Conservation (phyloP, 805 yeast genomes). For the Naumovozyma baii region DNA sequence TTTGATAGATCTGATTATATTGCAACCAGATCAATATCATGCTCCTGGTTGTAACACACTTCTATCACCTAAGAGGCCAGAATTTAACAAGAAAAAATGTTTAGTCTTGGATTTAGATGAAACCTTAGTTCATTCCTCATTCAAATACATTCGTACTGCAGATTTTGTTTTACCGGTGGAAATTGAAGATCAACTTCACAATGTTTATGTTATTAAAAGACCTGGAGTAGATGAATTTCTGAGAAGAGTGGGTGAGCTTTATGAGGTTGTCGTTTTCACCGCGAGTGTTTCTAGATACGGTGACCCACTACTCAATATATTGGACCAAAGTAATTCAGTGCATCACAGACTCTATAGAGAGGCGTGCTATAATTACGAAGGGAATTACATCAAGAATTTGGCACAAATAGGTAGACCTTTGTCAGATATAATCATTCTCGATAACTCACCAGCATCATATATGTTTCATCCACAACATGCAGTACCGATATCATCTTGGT, state of each 20-base stretch:
- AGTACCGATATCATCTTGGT: conserved; percentile 95
- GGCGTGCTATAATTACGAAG: conserved; percentile 86
- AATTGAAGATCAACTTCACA: conserved; percentile 84
- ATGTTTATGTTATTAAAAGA: conserved; percentile 90
- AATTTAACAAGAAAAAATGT: conserved; percentile 63
- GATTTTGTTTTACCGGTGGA: conserved; percentile 97
- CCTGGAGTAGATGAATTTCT: conserved; percentile 97
- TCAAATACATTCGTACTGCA: conserved; percentile 82
- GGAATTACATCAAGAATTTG: conserved; percentile 87
- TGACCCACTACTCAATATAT: conserved; percentile 83
- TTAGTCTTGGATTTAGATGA: conserved; percentile 89
- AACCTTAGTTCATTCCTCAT: conserved; percentile 90
- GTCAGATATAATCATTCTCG: conserved; percentile 76
- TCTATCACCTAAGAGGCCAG: conserved; percentile 38
- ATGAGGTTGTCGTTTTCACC: conserved; percentile 93
- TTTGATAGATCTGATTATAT: conserved; percentile 47
- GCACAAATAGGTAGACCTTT: conserved; percentile 92
- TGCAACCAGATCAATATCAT: conserved; percentile 65
- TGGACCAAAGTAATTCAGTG: conserved; percentile 64
- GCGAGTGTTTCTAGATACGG: conserved; percentile 95
- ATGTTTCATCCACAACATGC: conserved; percentile 97
- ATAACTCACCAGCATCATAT: conserved; percentile 97
- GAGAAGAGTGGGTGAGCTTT: conserved; percentile 70
- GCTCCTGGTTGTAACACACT: conserved; percentile 59
- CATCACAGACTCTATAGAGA: conserved; percentile 93